These are phyloP conservation scores for Selaginella tamariscina DNA, from an alignment of 75 land plant species.

Conservation along the genomic window DNA sequence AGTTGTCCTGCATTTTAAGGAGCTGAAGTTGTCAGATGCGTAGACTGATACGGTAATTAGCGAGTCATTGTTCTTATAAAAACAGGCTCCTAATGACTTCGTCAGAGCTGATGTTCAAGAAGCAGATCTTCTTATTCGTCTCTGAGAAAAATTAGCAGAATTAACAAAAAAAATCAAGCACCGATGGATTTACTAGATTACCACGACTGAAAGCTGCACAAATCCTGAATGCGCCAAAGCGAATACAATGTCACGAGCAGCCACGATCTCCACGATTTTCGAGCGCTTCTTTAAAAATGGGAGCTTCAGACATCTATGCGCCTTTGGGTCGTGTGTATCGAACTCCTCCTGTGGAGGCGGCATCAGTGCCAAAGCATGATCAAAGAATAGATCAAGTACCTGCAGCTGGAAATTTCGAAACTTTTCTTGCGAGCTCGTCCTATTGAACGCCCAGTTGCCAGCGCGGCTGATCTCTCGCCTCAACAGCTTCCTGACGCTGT, in stretches of 20 bases:
- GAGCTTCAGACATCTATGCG: slow-evolving; percentile 41
- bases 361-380: too few relatives aligned
- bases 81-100: slow-evolving; percentile 98
- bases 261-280: slow-evolving; percentile 82
- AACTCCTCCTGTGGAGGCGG: slow-evolving; percentile 74
- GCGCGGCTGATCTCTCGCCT: slow-evolving; percentile 63
- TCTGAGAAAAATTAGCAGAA: slow-evolving; percentile 24
- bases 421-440: slow-evolving; percentile 60
- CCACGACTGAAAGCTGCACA: slow-evolving; percentile 93
- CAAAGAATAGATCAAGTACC: too few relatives aligned
- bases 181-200: slow-evolving; percentile 19
- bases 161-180: not conserved
- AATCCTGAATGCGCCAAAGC: slow-evolving; percentile 93
- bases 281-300: slow-evolving; percentile 75
- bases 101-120: slow-evolving; percentile 81
- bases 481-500: slow-evolving; percentile 72
- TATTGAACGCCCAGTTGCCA: slow-evolving; percentile 54
- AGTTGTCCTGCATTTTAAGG: slow-evolving; percentile 88
- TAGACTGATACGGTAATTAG: slow-evolving; percentile 97
- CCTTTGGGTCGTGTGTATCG: slow-evolving; percentile 94
- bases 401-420: slow-evolving; percentile 68
- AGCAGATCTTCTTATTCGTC: slow-evolving; percentile 82
- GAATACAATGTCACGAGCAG: slow-evolving; percentile 83
- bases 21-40: slow-evolving; percentile 93
- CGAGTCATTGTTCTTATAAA: slow-evolving; percentile 92